Conservation (phyloP, 2,329 filamentous ascomycete genomes). For the Macrophomina tecta region DNA sequence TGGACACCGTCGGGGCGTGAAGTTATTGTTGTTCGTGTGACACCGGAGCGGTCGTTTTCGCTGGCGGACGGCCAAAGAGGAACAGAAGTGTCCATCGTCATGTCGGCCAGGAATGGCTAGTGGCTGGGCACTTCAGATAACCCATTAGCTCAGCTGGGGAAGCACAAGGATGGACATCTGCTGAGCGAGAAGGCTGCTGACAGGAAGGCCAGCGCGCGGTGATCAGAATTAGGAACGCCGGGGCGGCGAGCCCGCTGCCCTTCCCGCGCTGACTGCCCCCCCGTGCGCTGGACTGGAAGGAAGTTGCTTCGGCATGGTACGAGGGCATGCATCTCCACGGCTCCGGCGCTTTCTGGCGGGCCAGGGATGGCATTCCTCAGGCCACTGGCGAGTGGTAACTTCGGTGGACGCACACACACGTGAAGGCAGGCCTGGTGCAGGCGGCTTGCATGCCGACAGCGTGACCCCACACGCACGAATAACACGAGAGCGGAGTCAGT, state of each 20-base stretch:
- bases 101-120: slow-evolving; percentile 14
- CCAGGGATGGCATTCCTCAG: slow-evolving; percentile 22
- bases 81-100: slow-evolving; percentile 12
- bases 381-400: slow-evolving; percentile 11
- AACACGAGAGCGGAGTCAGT: slow-evolving; percentile 20
- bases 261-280: background rate
- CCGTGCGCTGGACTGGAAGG: background rate
- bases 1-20: background rate
- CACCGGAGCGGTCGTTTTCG: background rate
- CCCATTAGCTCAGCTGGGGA: background rate
- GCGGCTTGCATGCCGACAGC: slow-evolving; percentile 13
- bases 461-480: slow-evolving; percentile 18
- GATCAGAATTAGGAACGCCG: slow-evolving; percentile 5
- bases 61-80: background rate
- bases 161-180: slow-evolving; percentile 1
- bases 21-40: background rate
- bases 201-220: background rate
- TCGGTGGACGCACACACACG: slow-evolving; percentile 7
- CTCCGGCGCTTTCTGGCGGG: background rate
- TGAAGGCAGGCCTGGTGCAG: slow-evolving; percentile 3
- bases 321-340: background rate
- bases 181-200: slow-evolving; percentile 8
- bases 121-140: slow-evolving; percentile 5
- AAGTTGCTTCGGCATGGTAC: background rate
- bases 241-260: background rate